Conservation (phyloP, 1,284 basidiomycete species). For the Ganoderma lingzhi region DNA sequence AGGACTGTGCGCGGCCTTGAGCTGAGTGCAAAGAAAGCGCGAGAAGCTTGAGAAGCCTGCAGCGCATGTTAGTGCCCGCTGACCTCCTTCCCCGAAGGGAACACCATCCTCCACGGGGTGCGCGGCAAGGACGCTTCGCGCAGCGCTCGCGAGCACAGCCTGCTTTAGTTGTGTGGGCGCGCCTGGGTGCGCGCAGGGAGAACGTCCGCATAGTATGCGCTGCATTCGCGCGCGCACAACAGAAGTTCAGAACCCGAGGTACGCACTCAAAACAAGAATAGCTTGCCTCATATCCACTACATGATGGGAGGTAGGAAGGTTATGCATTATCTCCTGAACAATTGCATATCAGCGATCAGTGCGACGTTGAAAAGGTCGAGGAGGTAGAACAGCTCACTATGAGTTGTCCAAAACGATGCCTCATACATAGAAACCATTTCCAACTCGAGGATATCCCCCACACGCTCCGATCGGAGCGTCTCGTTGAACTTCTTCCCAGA, state of each 20-base stretch:
- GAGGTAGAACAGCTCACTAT: not conserved
- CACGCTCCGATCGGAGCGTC: not conserved
- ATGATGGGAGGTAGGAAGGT: too few relatives aligned
- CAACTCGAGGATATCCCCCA: not conserved
- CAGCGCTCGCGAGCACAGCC: not conserved
- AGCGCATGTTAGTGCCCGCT: not conserved
- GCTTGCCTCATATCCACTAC: too few relatives aligned
- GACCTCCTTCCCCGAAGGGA: not conserved
- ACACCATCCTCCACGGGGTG: not conserved
- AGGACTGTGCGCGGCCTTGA: too few relatives aligned
- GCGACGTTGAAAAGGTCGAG: too few relatives aligned
- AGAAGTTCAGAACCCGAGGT: too few relatives aligned
- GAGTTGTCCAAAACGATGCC: not conserved
- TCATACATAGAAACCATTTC: not conserved
- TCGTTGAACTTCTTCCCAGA: not conserved
- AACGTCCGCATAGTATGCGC: too few relatives aligned
- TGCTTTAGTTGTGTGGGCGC: not conserved
- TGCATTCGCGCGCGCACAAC: too few relatives aligned
- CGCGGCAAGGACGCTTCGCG: not conserved
- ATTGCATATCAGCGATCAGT: too few relatives aligned
- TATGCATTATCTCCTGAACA: too few relatives aligned
- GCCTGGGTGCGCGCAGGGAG: not conserved
- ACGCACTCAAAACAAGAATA: too few relatives aligned
- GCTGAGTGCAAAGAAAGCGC: not conserved
- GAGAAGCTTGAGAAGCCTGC: not conserved